Base-by-base conservation (phyloP, 2,329 filamentous ascomycete species). In the Paraphaeosphaeria minitans region DNA sequence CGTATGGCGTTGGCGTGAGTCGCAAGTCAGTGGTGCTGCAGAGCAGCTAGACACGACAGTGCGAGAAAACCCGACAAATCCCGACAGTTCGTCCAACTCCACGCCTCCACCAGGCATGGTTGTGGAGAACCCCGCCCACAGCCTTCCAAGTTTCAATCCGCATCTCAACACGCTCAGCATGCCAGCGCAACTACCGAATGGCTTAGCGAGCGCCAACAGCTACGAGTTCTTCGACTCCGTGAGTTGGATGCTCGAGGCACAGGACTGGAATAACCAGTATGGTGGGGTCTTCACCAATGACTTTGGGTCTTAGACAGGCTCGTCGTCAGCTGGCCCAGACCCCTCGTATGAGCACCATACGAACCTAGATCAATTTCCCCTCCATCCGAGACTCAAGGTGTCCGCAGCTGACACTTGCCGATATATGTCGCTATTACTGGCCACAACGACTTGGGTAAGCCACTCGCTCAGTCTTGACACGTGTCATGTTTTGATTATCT, bases 221-320 rank as follows among this genome's bases (percentile, higher is more conserved):
- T 80, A 78, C 35, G 78, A 96, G 75, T 92, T 96, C 61, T 97
- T 96, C 71, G 93, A 97, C 77, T 92, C 93, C 0, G 84, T 97
- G 69, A 92, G 94, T 75, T 97, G 93, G 93, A 92, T 96, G 82
- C 81, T 97, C 60, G 93, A 97, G 75, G 91, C 93, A 89, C 74
- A 77, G 58, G 73, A 75, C 35, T 75, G 73, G 73, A 69, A 66
- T 29, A 47, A 51, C 6, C 62, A 71, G 33, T 75, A 72, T 51
- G 66, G 66, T 12, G 65, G 65, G 1, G 64, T 63, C 1, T 75
- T 74, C 49, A 67, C 69, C 7, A 66, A 71, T 33, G 73, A 75
- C 24, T 75, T 75, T 58, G 68, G 67, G 24, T 64, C 72, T 49
- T 75, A 65, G 57, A 13, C 8, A 7, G 43, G 19, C 21, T 27